These are phyloP conservation scores for Scheffersomyces segobiensis DNA, from an alignment of 1,139 yeast species.

Conservation along the genomic window DNA sequence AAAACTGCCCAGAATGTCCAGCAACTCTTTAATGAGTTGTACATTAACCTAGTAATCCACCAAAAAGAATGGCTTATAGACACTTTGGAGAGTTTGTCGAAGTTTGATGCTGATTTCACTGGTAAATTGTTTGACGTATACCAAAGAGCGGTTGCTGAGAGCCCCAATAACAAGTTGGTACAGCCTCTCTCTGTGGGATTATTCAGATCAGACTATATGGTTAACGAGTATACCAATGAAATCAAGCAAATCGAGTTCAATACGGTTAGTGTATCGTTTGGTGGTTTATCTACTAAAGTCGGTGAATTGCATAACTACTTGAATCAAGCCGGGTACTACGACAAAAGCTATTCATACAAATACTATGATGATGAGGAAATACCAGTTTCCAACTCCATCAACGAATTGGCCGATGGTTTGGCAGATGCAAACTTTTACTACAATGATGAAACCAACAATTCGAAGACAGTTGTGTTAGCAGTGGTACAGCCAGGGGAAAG, in stretches of 20 bases:
- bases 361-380: conserved; percentile 52
- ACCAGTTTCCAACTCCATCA: conserved; percentile 67
- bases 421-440: conserved; percentile 66
- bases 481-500: conserved; percentile 85
- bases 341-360: conserved; percentile 29
- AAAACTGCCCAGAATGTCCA: conserved; percentile 71
- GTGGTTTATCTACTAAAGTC: conserved; percentile 81
- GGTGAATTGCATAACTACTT: conserved; percentile 72
- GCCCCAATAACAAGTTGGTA: conserved; percentile 43
- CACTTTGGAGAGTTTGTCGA: conserved; percentile 55
- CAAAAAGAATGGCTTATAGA: conserved; percentile 59
- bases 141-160: conserved; percentile 38
- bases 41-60: conserved; percentile 60
- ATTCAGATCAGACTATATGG: conserved; percentile 89
- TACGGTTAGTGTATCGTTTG: conserved; percentile 94
- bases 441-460: conserved; percentile 17
- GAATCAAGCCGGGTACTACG: conserved; percentile 58
- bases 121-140: conserved; percentile 71
- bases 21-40: conserved; percentile 66
- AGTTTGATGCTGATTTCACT: conserved; percentile 74
- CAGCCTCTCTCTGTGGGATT: conserved; percentile 81
- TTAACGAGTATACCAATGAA: conserved; percentile 35
- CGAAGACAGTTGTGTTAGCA: conserved; percentile 62
- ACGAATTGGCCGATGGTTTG: conserved; percentile 66
- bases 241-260: conserved; percentile 96